These are phyloP conservation scores for Brasenia schreberi DNA, from an alignment of 164 flowering plant species.

Conservation along the genomic window DNA sequence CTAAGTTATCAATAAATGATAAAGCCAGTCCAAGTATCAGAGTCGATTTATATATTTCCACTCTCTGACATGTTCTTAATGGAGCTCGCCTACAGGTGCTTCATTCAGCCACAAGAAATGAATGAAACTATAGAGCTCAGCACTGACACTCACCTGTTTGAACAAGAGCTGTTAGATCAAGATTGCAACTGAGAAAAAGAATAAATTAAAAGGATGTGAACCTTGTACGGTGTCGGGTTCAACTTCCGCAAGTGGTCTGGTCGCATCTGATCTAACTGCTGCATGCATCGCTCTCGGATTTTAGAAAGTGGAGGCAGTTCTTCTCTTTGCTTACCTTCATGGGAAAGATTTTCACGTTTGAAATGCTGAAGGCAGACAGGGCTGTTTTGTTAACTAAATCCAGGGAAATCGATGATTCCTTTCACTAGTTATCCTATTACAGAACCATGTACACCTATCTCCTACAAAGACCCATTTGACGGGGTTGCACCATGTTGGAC, in stretches of 20 bases:
- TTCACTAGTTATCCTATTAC: too few relatives aligned
- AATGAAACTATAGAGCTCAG: conserved; percentile 89
- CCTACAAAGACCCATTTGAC: too few relatives aligned
- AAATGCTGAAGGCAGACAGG: neutral
- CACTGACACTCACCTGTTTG: conserved; percentile 90
- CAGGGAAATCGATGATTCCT: neutral
- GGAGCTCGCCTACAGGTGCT: conserved; percentile 98
- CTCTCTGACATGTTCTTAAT: conserved; percentile 17
- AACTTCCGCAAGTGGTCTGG: conserved; percentile 96
- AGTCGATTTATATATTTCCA: too few relatives aligned
- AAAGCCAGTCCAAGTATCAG: too few relatives aligned
- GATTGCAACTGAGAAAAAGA: neutral
- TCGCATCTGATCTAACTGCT: conserved; percentile 83
- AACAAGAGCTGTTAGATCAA: neutral
- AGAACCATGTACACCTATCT: too few relatives aligned
- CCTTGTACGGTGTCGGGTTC: conserved; percentile 99
- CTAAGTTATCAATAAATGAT: too few relatives aligned
- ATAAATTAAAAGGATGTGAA: conserved; percentile 6
- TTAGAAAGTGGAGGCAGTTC: conserved; percentile 47
- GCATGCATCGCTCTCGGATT: conserved; percentile 66
- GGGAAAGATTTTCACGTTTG: conserved; percentile 4
- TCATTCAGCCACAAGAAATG: conserved; percentile 98
- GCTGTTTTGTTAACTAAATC: neutral
- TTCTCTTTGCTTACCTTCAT: conserved; percentile 50
- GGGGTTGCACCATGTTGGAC: too few relatives aligned